Conservation (phyloP, 2,329 filamentous ascomycete genomes). For the Colletotrichum tabaci region DNA sequence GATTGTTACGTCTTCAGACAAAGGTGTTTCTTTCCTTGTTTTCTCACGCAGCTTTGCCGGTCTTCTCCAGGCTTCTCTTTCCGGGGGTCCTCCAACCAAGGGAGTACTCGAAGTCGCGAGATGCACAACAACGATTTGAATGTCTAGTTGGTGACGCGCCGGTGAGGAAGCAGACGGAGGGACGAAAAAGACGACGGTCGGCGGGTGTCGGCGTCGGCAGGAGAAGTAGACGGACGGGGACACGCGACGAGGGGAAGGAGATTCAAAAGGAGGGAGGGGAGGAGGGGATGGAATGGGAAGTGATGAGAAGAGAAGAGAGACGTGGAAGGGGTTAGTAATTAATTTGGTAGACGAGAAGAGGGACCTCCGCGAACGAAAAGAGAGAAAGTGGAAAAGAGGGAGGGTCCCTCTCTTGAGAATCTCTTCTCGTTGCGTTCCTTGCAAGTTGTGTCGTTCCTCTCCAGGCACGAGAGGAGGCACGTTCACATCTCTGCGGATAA, state of each 20-base stretch:
- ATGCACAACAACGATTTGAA: conserved; percentile 26
- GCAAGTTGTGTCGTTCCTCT: neutral
- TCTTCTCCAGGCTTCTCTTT: conserved; percentile 15
- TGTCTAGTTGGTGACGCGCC: conserved; percentile 18
- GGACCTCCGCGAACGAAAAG: conserved; percentile 14
- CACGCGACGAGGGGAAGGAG: conserved; percentile 30
- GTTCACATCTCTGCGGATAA: conserved; percentile 1
- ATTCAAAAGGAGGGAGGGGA: conserved; percentile 19
- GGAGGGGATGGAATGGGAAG: conserved; percentile 6
- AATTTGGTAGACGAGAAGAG: conserved; percentile 17
- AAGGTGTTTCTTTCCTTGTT: conserved; percentile 1
- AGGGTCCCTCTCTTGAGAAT: conserved; percentile 14
- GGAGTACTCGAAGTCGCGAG: conserved; percentile 25
- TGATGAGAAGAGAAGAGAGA: conserved; percentile 12
- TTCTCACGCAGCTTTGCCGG: neutral
- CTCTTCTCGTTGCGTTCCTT: conserved; percentile 1
- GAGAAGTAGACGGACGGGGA: conserved; percentile 10
- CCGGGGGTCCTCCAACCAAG: conserved; percentile 20
- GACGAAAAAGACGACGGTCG: conserved; percentile 28
- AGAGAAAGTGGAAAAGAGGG: conserved; percentile 18
- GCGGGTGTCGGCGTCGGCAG: conserved; percentile 36
- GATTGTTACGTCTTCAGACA: conserved; percentile 21
- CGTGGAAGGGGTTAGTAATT: conserved; percentile 28
- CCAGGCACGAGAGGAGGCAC: neutral
- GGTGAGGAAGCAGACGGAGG: conserved; percentile 25